Evolutionary conservation across 768 basidiomycete genomes (phyloP).

Genomic region (Chiua virens): DNA sequence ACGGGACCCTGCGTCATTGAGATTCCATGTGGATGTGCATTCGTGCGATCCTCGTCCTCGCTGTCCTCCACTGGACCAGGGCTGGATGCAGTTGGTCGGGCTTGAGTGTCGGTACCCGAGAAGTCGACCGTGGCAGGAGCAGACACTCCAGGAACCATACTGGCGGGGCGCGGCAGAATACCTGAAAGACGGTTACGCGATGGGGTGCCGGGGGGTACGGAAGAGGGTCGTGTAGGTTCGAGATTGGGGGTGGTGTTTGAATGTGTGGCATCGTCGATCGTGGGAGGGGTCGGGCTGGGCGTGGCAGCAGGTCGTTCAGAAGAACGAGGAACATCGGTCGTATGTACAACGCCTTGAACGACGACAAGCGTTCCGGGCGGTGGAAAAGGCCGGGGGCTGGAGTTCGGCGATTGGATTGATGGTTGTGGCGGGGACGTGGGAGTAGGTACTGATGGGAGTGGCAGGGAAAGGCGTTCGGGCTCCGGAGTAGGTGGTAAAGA

Average conservation of each 20-base stretch:
- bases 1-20: constrained; percentile 27
- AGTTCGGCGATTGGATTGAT: constrained; percentile 20
- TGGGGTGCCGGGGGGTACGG: constrained; percentile 29
- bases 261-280: constrained; percentile 6
- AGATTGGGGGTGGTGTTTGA: constrained; percentile 3
- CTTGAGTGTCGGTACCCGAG: constrained; percentile 2
- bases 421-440: constrained; percentile 21
- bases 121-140: constrained; percentile 3
- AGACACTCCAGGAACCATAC: constrained; percentile 28
- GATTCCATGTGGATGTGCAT: constrained; percentile 20
- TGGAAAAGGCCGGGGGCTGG: constrained; percentile 51
- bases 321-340: constrained; percentile 58
- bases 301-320: constrained; percentile 20
- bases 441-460: constrained; percentile 13
- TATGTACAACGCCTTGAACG: constrained; percentile 82
- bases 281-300: constrained; percentile 7
- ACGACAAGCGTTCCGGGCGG: constrained; percentile 79
- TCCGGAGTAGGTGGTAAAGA: constrained; percentile 8
- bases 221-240: constrained; percentile 18
- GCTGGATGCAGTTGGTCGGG: background rate
- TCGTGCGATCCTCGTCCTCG: constrained; percentile 17
- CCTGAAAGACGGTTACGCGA: constrained; percentile 36
- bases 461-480: constrained; percentile 7
- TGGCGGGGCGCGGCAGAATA: constrained; percentile 39
- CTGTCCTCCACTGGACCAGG: constrained; percentile 6